Percentiles rank a stretch among this genome's conserved stretches.
Evolutionary conservation across 2,329 filamentous ascomycete species (phyloP).

Genomic region (Leptographium lundbergii): DNA sequence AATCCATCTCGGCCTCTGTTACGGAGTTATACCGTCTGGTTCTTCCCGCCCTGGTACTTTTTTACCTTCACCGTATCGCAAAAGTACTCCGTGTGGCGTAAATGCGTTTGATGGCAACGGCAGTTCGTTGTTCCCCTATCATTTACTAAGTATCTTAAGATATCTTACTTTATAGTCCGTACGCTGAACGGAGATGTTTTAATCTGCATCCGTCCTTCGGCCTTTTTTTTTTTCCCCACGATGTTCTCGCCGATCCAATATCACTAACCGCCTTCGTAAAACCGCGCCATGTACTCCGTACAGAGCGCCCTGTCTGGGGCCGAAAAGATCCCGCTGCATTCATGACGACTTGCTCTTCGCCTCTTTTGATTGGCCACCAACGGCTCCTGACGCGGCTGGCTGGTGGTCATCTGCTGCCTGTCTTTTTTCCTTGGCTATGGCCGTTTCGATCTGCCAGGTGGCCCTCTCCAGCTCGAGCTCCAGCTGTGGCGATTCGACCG

Average conservation of each 20-base stretch:
- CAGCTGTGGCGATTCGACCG: slow-evolving; percentile 55
- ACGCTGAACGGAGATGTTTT: neutral
- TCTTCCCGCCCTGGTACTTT: neutral
- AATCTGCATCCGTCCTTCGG: neutral
- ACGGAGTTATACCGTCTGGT: neutral
- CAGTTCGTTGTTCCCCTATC: neutral
- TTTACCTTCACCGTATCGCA: neutral
- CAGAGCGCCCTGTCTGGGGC: too few species aligned
- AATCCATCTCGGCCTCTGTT: neutral
- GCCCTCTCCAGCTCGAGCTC: slow-evolving; percentile 63
- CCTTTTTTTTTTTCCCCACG: neutral
- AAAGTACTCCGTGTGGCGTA: neutral
- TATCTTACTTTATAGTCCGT: too few species aligned
- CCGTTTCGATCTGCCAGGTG: slow-evolving; percentile 56
- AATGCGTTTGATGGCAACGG: neutral
- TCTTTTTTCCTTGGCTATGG: slow-evolving; percentile 25
- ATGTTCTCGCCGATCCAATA: neutral
- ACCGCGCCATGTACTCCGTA: too few species aligned
- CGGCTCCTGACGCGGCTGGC: neutral
- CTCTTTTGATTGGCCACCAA: neutral
- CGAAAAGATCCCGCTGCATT: neutral
- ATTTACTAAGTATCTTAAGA: too few species aligned
- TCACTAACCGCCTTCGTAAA: neutral
- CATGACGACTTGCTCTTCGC: neutral
- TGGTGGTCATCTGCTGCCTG: neutral